These are phyloP conservation scores for Phyllosticta capitalensis DNA, from an alignment of 2,329 filamentous ascomycete genomes.

Conservation along the genomic window DNA sequence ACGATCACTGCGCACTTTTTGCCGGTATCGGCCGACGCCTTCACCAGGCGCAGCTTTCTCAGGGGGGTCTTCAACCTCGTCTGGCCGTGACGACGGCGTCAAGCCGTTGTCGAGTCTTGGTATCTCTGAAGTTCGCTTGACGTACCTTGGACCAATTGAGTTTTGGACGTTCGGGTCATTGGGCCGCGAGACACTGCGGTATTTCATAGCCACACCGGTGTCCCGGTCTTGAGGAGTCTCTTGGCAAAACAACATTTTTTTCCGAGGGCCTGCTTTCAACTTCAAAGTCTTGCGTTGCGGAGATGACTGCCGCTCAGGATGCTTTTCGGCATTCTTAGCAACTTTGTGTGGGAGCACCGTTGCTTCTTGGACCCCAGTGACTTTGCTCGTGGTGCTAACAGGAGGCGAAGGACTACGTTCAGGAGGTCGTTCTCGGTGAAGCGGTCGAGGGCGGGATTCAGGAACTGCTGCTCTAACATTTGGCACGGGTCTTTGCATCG, in stretches of 20 bases:
- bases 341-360: conserved; percentile 6
- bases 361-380: conserved; percentile 22
- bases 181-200: background rate
- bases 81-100: conserved; percentile 1
- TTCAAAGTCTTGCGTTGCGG: conserved; percentile 28
- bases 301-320: conserved; percentile 3
- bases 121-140: background rate
- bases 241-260: conserved; percentile 36
- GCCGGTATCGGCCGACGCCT: background rate
- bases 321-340: conserved; percentile 3
- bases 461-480: conserved; percentile 17
- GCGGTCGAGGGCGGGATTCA: background rate
- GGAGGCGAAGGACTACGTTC: conserved; percentile 22
- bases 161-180: conserved; percentile 9
- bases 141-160: conserved; percentile 3
- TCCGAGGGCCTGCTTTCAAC: conserved; percentile 28
- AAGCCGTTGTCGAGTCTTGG: conserved; percentile 1
- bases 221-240: conserved; percentile 14
- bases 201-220: background rate
- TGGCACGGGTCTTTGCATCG: conserved; percentile 18
- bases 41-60: background rate
- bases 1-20: background rate
- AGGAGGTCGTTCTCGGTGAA: background rate
- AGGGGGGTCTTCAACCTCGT: background rate
- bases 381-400: conserved; percentile 27